These are phyloP conservation scores for Penicillium verrucosum DNA, from an alignment of 2,329 filamentous ascomycete genomes.

Conservation along the genomic window DNA sequence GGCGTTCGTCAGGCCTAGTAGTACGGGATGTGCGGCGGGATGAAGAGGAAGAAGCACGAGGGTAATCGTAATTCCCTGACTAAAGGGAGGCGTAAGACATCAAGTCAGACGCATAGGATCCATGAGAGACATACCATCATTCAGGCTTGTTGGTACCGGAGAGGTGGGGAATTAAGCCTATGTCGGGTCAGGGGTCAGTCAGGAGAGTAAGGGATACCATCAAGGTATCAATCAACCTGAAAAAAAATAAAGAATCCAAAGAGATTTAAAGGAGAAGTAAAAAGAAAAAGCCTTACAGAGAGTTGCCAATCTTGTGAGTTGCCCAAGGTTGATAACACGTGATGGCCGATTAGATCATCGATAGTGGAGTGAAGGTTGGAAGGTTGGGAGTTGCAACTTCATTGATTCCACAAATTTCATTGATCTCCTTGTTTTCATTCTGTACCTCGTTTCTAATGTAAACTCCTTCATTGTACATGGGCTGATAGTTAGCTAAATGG, in stretches of 20 bases:
- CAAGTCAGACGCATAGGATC: constrained; percentile 5
- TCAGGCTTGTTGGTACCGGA: constrained; percentile 5
- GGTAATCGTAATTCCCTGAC: constrained; percentile 45
- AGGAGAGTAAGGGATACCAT: neutral
- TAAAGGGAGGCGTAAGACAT: constrained; percentile 21
- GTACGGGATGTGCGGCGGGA: constrained; percentile 25
- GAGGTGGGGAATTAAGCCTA: neutral
- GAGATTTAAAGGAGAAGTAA: neutral
- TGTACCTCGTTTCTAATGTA: neutral
- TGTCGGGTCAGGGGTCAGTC: neutral
- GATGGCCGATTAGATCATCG: constrained; percentile 27
- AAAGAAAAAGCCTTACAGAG: neutral
- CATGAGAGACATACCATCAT: constrained; percentile 24
- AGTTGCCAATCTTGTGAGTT: constrained; percentile 4
- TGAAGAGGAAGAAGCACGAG: constrained; percentile 41
- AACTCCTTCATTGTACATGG: neutral
- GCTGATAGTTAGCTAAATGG: neutral
- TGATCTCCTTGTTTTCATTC: neutral
- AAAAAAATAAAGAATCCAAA: neutral
- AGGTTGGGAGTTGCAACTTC: neutral
- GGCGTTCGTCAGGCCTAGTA: constrained; percentile 22
- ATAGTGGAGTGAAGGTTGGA: neutral
- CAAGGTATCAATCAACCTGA: neutral
- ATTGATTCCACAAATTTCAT: neutral
- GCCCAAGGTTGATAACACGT: constrained; percentile 14